These are phyloP conservation scores for Gracilaria vermiculophylla DNA, from an alignment of 23 red algal genomes.

Conservation along the genomic window DNA sequence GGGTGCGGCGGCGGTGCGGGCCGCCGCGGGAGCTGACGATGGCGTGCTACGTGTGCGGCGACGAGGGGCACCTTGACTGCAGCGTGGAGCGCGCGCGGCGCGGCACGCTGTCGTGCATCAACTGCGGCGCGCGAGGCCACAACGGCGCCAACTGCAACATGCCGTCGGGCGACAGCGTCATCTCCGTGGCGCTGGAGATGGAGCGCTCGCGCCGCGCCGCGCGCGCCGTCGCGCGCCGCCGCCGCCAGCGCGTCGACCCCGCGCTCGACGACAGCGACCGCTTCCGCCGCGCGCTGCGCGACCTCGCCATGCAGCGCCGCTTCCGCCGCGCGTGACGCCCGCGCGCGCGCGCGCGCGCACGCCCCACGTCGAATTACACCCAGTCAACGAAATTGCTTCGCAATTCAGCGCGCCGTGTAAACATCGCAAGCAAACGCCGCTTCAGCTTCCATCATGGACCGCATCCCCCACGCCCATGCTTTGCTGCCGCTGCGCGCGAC, in stretches of 20 bases:
- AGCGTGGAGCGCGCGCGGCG: not conserved
- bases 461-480: not conserved
- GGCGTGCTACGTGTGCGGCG: constrained; percentile 43
- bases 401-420: constrained; percentile 3
- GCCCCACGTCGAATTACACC: too few relatives aligned
- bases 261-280: not conserved
- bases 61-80: constrained; percentile 43
- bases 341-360: not conserved
- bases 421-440: not conserved
- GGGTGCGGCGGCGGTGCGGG: not conserved
- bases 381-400: not conserved
- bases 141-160: constrained; percentile 25
- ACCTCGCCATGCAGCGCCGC: not conserved
- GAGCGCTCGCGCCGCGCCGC: not conserved
- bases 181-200: constrained; percentile 22
- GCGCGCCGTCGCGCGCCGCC: not conserved
- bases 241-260: not conserved
- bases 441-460: not conserved
- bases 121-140: constrained; percentile 37
- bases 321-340: not conserved
- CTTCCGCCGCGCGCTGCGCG: not conserved
- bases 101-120: constrained; percentile 39
- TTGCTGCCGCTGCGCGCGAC: not conserved
- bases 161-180: not conserved
- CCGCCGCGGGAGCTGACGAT: constrained; percentile 24